phyloP scores from a whole-genome alignment of 768 basidiomycete species.

The Gloeopeniophorella convolvens region DNA sequence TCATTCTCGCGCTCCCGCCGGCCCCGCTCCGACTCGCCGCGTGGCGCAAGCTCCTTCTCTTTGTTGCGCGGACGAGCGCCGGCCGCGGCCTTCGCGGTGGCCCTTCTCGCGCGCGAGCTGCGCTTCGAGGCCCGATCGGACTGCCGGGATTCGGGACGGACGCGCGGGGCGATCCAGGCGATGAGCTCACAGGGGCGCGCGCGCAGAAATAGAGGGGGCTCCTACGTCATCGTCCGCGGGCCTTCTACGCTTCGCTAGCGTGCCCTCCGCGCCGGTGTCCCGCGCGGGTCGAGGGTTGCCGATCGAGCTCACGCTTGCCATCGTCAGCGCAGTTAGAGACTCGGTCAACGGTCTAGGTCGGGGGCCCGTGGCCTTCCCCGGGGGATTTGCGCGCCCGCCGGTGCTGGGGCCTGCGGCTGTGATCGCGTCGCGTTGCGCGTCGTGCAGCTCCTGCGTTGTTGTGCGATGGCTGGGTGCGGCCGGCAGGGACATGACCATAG shows the following conservation, averaged over 20 bases:
- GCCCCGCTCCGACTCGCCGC: constrained; percentile 61
- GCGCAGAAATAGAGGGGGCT: constrained; percentile 16
- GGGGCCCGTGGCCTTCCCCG: no score
- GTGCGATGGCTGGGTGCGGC: no score
- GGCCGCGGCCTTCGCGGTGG: constrained; percentile 65
- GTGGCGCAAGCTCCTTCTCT: constrained; percentile 54
- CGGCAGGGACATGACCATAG: no score
- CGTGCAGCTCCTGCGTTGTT: no score
- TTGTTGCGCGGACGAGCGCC: constrained; percentile 64
- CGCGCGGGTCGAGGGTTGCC: constrained; percentile 56
- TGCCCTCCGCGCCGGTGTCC: constrained; percentile 61
- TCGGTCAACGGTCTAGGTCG: no score
- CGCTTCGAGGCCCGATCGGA: constrained; percentile 73
- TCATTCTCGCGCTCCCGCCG: constrained; percentile 58
- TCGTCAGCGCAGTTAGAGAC: no score
- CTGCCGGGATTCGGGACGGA: constrained; percentile 32
- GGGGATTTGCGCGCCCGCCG: no score
- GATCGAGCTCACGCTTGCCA: no score
- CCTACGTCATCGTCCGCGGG: constrained; percentile 69
- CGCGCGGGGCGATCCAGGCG: constrained; percentile 1
- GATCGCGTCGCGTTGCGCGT: no score
- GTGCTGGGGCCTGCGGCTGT: no score
- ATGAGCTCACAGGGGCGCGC: neutral
- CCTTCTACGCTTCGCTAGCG: constrained; percentile 66
- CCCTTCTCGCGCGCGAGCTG: constrained; percentile 71